Base-by-base conservation (phyloP, 2,329 filamentous ascomycete species). In the Colletotrichum endophyticum region DNA sequence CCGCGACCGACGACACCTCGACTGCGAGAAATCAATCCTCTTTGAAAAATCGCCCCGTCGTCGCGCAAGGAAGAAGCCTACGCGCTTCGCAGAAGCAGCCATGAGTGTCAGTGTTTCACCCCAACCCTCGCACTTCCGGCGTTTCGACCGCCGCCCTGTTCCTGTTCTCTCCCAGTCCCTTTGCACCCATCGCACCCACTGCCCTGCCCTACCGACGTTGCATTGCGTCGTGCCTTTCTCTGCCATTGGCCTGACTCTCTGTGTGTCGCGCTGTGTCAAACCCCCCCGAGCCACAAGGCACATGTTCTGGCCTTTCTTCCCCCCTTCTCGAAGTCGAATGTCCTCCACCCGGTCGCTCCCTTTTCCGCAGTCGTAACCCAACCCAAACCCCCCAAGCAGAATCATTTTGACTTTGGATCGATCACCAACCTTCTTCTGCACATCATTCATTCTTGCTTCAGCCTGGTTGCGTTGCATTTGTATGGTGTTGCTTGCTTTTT, bases 31-130 rank as follows among this genome's bases (percentile, higher is more conserved):
- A 9, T 63, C 62, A 57, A 32, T 59, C 67, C 59, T 57, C 32
- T 22, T 36, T 39, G 30, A 62, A 32, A 72, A 19, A 32, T 49
- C 63, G 39, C 73, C 59, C 61, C 57, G 49, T 73, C 70, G 70
- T 70, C 68, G 68, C 67, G 69, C 77, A 78, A 72, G 77, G 77
- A 78, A 78, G 77, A 76, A 78, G 77, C 77, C 77, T 72, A 66
- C 71, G 75, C 69, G 72, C 75, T 77, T 77, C 75, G 62, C 62
- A 71, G 71, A 75, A 77, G 76, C 77, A 82, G 88, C 82, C 78
- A 89, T 89, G 88, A 89, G 87, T 84, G 88, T 89, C 83, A 86
- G 88, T 88, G 83, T 85, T 83, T 84, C 80, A 80, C 70, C 79
- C 74, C 76, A 76, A 73, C 69, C 77, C 75, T 78, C 69, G 77